Conservation (phyloP, 192 early-diverging fungal genomes). For the Coemansia sp. region DNA sequence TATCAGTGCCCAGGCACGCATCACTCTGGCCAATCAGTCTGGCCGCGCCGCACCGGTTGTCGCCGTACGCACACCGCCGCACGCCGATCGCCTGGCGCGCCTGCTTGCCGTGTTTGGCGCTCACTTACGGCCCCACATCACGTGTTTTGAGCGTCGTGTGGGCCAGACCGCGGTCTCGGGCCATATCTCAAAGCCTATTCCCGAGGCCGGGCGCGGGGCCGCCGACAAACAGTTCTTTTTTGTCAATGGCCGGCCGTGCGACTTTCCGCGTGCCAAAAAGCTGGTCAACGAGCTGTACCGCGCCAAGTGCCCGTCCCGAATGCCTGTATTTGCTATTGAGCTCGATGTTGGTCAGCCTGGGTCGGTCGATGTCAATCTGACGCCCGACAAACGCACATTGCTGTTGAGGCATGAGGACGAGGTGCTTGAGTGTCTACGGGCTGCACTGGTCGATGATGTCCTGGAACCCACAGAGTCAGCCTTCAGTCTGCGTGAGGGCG, state of each 20-base stretch:
- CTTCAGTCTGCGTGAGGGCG: neutral
- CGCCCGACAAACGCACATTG: slow-evolving; percentile 91
- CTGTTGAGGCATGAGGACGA: slow-evolving; percentile 72
- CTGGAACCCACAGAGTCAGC: slow-evolving; percentile 4
- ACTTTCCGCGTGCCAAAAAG: slow-evolving; percentile 71
- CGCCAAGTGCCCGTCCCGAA: slow-evolving; percentile 64
- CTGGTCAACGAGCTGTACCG: slow-evolving; percentile 83
- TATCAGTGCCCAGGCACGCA: slow-evolving; percentile 63
- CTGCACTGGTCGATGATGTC: slow-evolving; percentile 7
- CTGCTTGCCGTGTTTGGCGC: slow-evolving; percentile 76
- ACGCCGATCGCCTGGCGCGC: slow-evolving; percentile 22
- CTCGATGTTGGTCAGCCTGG: slow-evolving; percentile 35
- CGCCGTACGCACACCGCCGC: slow-evolving; percentile 11
- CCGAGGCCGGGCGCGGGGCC: slow-evolving; percentile 67
- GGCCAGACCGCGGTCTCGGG: slow-evolving; percentile 41
- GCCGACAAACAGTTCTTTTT: slow-evolving; percentile 84
- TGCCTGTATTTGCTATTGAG: slow-evolving; percentile 74
- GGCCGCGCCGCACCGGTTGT: slow-evolving; percentile 37
- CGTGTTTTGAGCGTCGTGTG: slow-evolving; percentile 11
- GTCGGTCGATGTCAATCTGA: slow-evolving; percentile 87
- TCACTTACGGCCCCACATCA: slow-evolving; percentile 46
- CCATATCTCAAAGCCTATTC: slow-evolving; percentile 61
- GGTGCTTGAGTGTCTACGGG: slow-evolving; percentile 12
- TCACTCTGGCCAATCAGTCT: slow-evolving; percentile 63
- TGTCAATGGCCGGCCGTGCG: slow-evolving; percentile 88